phyloP scores from a whole-genome alignment of 116 monocot species.

The Papilionanthe hybrid region DNA sequence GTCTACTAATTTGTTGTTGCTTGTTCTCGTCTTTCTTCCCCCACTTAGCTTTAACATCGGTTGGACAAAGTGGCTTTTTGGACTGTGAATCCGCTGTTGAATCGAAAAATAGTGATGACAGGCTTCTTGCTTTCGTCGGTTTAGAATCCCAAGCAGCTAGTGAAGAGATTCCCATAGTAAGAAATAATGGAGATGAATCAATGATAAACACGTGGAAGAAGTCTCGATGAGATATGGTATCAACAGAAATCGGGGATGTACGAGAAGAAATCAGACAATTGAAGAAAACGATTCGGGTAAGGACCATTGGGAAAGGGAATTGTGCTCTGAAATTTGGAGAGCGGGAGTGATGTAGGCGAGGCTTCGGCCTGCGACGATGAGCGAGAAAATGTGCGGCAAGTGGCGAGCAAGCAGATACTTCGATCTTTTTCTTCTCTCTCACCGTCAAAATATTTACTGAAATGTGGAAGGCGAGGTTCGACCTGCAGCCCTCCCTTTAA shows the following conservation, averaged over 20 bases:
- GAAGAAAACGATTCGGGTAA: background rate
- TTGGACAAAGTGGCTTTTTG: background rate
- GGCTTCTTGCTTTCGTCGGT: background rate
- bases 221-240: background rate
- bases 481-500: no score
- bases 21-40: background rate
- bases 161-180: background rate
- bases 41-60: background rate
- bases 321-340: background rate
- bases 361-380: no score
- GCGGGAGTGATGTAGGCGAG: no score
- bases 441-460: no score
- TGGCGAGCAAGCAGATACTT: no score
- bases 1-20: background rate
- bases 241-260: background rate
- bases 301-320: background rate
- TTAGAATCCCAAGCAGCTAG: background rate
- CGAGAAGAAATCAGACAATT: background rate
- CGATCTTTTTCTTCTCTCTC: no score
- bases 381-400: no score
- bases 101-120: background rate
- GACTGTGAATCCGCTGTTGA: background rate
- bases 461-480: no score
- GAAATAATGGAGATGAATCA: background rate
- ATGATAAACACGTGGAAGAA: background rate